Evolutionary conservation across 306 rosid species (phyloP).

Genomic region (Medicago arabica): DNA sequence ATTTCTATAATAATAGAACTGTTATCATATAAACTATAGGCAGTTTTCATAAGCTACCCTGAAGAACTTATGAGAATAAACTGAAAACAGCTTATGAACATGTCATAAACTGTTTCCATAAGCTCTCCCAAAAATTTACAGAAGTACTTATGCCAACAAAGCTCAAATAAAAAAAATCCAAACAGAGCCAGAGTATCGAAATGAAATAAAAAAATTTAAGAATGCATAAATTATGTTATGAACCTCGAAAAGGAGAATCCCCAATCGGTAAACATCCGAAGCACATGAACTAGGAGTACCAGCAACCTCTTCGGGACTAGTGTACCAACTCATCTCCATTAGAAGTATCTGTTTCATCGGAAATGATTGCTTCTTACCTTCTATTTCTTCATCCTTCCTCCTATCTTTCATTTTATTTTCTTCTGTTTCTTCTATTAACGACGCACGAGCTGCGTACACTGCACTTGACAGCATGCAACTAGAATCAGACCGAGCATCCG

Average conservation of each 20-base stretch:
- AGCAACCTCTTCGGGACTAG: conserved; percentile 85
- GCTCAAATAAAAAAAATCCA: background rate
- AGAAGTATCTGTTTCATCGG: conserved; percentile 90
- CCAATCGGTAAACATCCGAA: conserved; percentile 86
- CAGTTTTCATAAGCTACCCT: background rate
- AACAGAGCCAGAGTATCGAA: conserved; percentile 11
- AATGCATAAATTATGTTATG: conserved; percentile 37
- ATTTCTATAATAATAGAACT: background rate
- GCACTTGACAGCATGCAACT: conserved; percentile 89
- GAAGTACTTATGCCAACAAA: background rate
- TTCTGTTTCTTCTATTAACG: conserved; percentile 70
- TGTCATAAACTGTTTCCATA: background rate
- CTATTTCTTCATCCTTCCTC: conserved; percentile 63
- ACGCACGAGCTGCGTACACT: conserved; percentile 65
- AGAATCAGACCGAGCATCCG: conserved; percentile 67
- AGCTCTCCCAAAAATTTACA: background rate
- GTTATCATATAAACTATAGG: background rate
- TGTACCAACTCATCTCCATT: conserved; percentile 90
- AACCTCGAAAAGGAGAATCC: conserved; percentile 97
- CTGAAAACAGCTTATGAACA: background rate
- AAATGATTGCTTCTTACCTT: conserved; percentile 78
- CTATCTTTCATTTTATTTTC: conserved; percentile 66
- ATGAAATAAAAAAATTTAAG: conserved; percentile 32
- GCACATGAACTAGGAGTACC: conserved; percentile 73
- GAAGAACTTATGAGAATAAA: background rate